A percentile compares a stretch with the other conserved stretches of the same genome.
Conservation (phyloP, 345 rosid genomes). For the Rubroshorea leprosula region DNA sequence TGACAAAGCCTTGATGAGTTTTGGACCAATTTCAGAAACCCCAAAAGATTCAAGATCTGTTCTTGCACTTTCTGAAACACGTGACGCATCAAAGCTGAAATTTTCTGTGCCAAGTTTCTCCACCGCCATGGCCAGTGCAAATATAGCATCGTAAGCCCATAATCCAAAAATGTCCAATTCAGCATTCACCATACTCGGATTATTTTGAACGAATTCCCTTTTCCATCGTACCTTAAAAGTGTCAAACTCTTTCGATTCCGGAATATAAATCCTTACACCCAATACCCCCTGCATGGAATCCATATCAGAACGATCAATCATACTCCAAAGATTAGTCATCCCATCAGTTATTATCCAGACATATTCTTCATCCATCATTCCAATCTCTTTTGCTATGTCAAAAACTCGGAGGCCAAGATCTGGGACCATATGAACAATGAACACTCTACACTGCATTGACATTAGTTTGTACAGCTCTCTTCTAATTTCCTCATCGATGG, state of each 20-base stretch:
- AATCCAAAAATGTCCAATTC: slow-evolving; percentile 15
- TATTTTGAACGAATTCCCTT: background rate
- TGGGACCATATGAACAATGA: slow-evolving; percentile 34
- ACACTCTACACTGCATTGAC: slow-evolving; percentile 30
- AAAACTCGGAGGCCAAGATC: slow-evolving; percentile 27
- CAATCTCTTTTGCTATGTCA: slow-evolving; percentile 12
- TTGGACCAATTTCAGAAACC: slow-evolving; percentile 22
- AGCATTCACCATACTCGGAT: background rate
- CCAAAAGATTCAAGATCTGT: slow-evolving; percentile 18
- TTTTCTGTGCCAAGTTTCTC: slow-evolving; percentile 18
- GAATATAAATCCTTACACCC: slow-evolving; percentile 16
- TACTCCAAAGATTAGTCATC: background rate
- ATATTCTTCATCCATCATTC: slow-evolving; percentile 29
- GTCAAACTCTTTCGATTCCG: background rate
- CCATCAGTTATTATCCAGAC: slow-evolving; percentile 35
- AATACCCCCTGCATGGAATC: slow-evolving; percentile 23
- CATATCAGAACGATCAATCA: background rate
- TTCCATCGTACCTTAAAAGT: slow-evolving; percentile 11
- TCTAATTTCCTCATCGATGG: slow-evolving; percentile 18
- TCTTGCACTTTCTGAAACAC: background rate
- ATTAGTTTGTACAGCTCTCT: slow-evolving; percentile 26
- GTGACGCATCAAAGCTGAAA: background rate
- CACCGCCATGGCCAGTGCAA: slow-evolving; percentile 35
- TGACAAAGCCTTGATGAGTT: slow-evolving; percentile 15
- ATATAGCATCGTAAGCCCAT: slow-evolving; percentile 39